Percentiles rank a stretch among this genome's conserved stretches.
phyloP scores from a whole-genome alignment of 345 rosid species.

The Gossypium turneri region DNA sequence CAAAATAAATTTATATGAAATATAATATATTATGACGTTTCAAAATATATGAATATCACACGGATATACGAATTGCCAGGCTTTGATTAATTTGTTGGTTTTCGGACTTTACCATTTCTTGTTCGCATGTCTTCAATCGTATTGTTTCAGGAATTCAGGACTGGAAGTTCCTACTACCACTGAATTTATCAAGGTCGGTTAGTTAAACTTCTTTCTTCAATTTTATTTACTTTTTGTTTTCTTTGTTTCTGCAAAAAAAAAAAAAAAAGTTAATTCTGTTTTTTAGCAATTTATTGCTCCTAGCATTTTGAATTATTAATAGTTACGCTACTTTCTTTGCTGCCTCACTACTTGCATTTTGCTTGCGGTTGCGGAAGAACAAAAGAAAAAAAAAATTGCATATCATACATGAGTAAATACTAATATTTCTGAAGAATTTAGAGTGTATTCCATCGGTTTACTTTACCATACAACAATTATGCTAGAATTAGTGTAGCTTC shows the following conservation, averaged over 20 bases:
- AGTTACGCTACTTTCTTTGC: background rate
- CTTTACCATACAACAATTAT: background rate
- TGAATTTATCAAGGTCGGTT: conserved; percentile 64
- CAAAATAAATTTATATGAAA: background rate
- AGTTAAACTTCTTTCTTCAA: conserved; percentile 1
- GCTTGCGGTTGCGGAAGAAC: background rate
- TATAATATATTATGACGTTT: background rate
- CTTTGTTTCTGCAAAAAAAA: background rate
- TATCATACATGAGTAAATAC: background rate
- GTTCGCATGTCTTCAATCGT: background rate
- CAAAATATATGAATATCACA: background rate
- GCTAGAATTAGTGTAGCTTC: background rate
- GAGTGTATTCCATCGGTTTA: background rate
- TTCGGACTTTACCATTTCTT: background rate
- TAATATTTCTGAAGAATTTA: background rate
- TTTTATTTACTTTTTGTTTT: background rate
- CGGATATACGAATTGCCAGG: background rate
- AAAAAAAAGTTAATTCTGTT: background rate
- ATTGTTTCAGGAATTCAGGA: conserved; percentile 54
- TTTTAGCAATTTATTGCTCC: background rate
- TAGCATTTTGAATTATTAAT: background rate
- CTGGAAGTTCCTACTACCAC: conserved; percentile 35
- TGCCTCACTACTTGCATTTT: background rate
- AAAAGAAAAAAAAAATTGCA: background rate
- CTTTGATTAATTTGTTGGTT: background rate